phyloP scores from a whole-genome alignment of 1,139 yeast species.

The Nadsonia commutata region DNA sequence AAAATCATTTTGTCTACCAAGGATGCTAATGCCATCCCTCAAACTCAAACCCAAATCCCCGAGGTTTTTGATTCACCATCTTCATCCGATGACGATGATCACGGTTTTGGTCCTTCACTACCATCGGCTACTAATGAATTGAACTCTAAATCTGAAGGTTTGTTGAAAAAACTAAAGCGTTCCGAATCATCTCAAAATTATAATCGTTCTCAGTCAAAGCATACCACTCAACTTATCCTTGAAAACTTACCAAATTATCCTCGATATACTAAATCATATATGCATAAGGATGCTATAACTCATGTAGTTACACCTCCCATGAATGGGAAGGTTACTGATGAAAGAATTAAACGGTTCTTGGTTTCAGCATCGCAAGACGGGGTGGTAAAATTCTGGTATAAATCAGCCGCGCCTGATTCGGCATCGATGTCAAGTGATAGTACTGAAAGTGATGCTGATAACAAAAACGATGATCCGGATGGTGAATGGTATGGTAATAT shows the following conservation, averaged over 20 bases:
- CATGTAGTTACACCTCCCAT: slow-evolving; percentile 7
- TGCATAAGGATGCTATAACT: slow-evolving; percentile 7
- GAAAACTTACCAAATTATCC: slow-evolving; percentile 8
- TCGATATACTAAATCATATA: slow-evolving; percentile 8
- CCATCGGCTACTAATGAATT: slow-evolving; percentile 7
- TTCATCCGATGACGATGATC: slow-evolving; percentile 10
- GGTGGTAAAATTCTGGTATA: slow-evolving; percentile 29
- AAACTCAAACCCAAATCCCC: no score
- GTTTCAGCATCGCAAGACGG: slow-evolving; percentile 30
- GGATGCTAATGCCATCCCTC: no score
- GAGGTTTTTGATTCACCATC: no score
- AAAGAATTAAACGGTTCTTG: slow-evolving; percentile 14
- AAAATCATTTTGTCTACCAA: no score
- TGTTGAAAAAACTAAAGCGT: no score
- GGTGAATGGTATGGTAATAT: slow-evolving; percentile 11
- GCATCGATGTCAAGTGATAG: not conserved
- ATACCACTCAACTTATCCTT: slow-evolving; percentile 5
- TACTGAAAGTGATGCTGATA: slow-evolving; percentile 7
- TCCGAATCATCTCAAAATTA: no score
- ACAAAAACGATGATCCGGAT: slow-evolving; percentile 10
- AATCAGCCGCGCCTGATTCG: slow-evolving; percentile 6
- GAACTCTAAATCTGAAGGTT: slow-evolving; percentile 4
- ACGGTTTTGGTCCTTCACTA: slow-evolving; percentile 12
- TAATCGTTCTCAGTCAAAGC: not conserved
- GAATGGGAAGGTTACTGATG: slow-evolving; percentile 1